Conservation (phyloP, 805 yeast species). For the Candida ficus region DNA sequence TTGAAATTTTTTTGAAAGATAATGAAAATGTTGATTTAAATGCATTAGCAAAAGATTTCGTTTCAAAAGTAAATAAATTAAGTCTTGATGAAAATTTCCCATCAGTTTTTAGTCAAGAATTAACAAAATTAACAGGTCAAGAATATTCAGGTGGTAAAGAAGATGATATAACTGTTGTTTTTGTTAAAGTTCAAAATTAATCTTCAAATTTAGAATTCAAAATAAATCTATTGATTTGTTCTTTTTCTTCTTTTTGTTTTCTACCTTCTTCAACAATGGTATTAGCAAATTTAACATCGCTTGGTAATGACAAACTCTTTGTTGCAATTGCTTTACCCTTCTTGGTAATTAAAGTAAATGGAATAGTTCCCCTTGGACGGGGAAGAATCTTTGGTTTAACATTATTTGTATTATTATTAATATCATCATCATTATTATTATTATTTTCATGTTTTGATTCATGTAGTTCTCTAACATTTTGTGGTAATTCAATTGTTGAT, state of each 20-base stretch:
- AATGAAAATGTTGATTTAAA: constrained; percentile 34
- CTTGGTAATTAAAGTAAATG: constrained; percentile 53
- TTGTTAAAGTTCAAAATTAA: constrained; percentile 39
- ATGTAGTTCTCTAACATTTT: constrained; percentile 1
- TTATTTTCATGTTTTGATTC: neutral
- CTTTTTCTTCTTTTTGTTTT: constrained; percentile 46
- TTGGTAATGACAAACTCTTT: constrained; percentile 46
- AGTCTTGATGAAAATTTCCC: constrained; percentile 72
- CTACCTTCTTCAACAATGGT: constrained; percentile 47
- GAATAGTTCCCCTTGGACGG: constrained; percentile 20
- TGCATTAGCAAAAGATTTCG: constrained; percentile 49
- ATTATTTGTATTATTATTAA: neutral
- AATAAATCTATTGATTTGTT: constrained; percentile 52
- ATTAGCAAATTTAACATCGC: constrained; percentile 47
- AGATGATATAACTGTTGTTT: constrained; percentile 85
- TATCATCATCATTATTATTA: neutral
- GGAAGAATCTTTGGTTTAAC: constrained; percentile 19
- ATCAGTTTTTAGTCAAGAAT: constrained; percentile 81
- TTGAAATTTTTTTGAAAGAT: constrained; percentile 63
- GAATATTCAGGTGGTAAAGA: constrained; percentile 87
- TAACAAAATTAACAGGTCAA: constrained; percentile 60
- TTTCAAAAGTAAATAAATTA: constrained; percentile 57
- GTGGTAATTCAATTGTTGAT: constrained; percentile 14
- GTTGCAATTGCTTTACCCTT: constrained; percentile 43
- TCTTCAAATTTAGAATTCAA: constrained; percentile 32